These are phyloP conservation scores for Dovyalis caffra DNA, from an alignment of 345 rosid genomes.

Conservation along the genomic window DNA sequence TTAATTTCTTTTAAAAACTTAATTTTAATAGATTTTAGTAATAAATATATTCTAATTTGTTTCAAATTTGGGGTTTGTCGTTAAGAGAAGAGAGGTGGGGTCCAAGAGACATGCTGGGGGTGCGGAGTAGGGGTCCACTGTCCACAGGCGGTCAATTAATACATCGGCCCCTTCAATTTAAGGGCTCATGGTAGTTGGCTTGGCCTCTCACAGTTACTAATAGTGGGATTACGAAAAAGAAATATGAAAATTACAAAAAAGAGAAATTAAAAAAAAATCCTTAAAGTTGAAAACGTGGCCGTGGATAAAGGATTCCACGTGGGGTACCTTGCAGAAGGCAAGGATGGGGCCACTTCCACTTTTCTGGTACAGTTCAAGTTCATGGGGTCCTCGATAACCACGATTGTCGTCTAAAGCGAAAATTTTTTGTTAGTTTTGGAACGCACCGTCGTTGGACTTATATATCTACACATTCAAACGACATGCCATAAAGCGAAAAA, in stretches of 20 bases:
- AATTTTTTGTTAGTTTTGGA: too few species aligned
- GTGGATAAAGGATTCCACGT: slow-evolving; percentile 18
- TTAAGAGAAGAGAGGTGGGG: too few species aligned
- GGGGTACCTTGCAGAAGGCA: slow-evolving; percentile 28
- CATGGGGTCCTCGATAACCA: not conserved
- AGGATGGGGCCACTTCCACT: not conserved
- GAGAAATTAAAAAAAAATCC: not conserved
- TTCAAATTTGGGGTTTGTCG: too few species aligned
- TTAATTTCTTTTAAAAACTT: too few species aligned
- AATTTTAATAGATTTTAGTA: too few species aligned
- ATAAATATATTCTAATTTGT: too few species aligned
- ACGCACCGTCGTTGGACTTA: too few species aligned
- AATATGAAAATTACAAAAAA: not conserved
- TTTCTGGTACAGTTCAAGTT: not conserved
- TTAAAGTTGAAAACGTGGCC: slow-evolving; percentile 28
- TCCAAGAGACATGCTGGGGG: too few species aligned
- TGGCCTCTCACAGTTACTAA: not conserved
- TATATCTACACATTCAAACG: too few species aligned
- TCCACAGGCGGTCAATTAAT: slow-evolving; percentile 26
- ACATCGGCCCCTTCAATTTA: slow-evolving; percentile 28
- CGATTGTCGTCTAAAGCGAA: not conserved
- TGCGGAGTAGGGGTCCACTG: too few species aligned
- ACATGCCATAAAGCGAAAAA: too few species aligned
- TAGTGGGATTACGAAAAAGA: not conserved
- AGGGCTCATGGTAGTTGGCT: slow-evolving; percentile 12